Base-by-base conservation (phyloP, 1,284 basidiomycete species). In the Ceratobasidium sp. region DNA sequence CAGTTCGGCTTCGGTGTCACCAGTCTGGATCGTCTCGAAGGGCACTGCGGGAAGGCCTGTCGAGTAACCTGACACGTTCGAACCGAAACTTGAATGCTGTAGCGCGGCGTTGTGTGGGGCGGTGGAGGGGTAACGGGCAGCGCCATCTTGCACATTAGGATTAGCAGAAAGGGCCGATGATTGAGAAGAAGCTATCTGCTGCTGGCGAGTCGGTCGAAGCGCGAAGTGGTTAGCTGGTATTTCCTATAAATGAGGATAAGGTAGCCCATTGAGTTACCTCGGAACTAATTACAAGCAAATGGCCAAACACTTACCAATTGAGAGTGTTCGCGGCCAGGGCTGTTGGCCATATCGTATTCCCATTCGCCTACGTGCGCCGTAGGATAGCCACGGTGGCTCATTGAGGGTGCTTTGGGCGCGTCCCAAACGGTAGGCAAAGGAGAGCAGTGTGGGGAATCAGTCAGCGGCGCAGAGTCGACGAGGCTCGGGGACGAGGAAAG, bases 401-500 rank as follows among this genome's bases (percentile, higher is more conserved):
- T 33, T 29, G n/a, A 29, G 27, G 57, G 56, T 11, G 54, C 57
- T 73, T 73, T 62, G 47, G 45, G 59, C 31, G 47, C 11, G 33
- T 73, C 59, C 69, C 69, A 73, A 22, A 62, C 59, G 22, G 36
- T 22, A 31, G 60, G 50, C 48, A 73, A 41, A 24, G 69, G 69
- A 15, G 69, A 73, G 50, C 48, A 51, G 24, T 63, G 57, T 31
- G 69, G 36, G 31, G 57, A 63, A 48, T 73, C 69, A 73, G 69
- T 73, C 69, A 73, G 69, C 24, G 86, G 81, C 31, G 87, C 83
- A 31, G 86, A 79, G 57, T 90, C 89, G 8, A 84, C 85, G 27
- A 84, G 82, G 78, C 89, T 89, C 27, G 87, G 80, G 44, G 84
- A 86, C 19, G 90, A 91, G 60, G 89, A 90, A 71, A 86, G 84